Evolutionary conservation across 108 stramenopile genomes (phyloP).

Genomic region (Hondaea fermentalgiana): DNA sequence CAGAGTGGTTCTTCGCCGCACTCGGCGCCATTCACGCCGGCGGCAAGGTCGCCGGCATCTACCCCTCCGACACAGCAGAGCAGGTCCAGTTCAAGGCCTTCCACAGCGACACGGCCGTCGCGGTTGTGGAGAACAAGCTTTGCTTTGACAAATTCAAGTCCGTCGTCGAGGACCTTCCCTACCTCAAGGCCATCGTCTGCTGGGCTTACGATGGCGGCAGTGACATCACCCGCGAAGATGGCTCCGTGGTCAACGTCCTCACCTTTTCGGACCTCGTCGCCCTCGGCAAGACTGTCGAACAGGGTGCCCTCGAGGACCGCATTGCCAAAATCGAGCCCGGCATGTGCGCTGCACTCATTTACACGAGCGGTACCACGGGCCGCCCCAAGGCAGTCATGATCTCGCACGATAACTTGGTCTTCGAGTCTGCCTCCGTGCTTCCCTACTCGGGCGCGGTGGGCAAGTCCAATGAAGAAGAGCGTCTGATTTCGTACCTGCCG

Average conservation of each 20-base stretch:
- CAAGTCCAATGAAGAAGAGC: conserved; percentile 15
- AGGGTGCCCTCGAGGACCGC: conserved; percentile 27
- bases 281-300: neutral
- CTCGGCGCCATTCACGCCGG: conserved; percentile 60
- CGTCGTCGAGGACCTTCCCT: conserved; percentile 33
- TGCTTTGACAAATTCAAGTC: conserved; percentile 58
- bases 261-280: conserved; percentile 33
- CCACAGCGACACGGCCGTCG: conserved; percentile 58
- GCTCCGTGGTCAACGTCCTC: conserved; percentile 29
- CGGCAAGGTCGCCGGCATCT: conserved; percentile 59
- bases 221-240: conserved; percentile 24
- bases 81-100: conserved; percentile 60
- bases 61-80: conserved; percentile 57
- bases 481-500: conserved; percentile 38
- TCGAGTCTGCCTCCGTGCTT: neutral
- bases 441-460: neutral
- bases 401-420: conserved; percentile 61
- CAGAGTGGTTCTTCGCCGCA: conserved; percentile 52
- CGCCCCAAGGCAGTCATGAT: conserved; percentile 74
- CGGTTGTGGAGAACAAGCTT: conserved; percentile 46
- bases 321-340: conserved; percentile 34
- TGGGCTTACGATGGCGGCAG: conserved; percentile 35
- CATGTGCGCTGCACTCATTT: conserved; percentile 54
- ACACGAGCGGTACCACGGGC: conserved; percentile 73
- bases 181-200: conserved; percentile 58